These are phyloP conservation scores for Naematelia aurantialba DNA, from an alignment of 768 basidiomycete genomes.

Conservation along the genomic window DNA sequence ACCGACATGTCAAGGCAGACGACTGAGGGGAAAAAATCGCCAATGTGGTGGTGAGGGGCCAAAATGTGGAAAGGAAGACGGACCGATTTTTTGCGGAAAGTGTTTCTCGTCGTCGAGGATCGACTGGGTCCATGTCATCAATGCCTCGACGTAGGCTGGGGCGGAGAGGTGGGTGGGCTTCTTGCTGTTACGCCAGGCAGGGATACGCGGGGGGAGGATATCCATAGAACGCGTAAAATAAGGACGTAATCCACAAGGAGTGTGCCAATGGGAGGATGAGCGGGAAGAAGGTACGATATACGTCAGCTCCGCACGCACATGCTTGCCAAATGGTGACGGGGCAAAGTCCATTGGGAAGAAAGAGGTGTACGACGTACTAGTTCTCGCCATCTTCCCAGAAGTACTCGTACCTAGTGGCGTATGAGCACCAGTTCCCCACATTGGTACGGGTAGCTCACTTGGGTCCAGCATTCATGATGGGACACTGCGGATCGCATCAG, in stretches of 20 bases:
- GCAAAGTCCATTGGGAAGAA: no score
- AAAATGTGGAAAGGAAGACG: conserved; percentile 9
- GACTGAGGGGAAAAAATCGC: not conserved
- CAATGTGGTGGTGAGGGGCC: no score
- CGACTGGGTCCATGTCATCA: conserved; percentile 98
- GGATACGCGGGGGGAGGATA: not conserved
- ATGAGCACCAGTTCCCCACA: conserved; percentile 3
- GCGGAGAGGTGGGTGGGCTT: conserved; percentile 48
- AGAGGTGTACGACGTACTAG: conserved; percentile 48
- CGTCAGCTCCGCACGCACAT: not conserved
- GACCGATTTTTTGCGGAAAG: conserved; percentile 95
- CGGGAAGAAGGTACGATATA: not conserved
- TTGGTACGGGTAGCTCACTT: conserved; percentile 31
- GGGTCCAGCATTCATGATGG: conserved; percentile 50
- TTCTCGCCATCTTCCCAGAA: conserved; percentile 50
- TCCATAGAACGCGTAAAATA: no score
- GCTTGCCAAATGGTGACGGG: not conserved
- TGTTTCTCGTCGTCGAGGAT: conserved; percentile 85
- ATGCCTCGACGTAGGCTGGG: conserved; percentile 84
- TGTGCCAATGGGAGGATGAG: not conserved
- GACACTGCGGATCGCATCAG: conserved; percentile 45
- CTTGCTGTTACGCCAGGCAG: conserved; percentile 25
- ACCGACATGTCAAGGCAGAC: no score
- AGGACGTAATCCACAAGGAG: no score
- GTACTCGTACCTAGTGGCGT: conserved; percentile 42